Base-by-base conservation (phyloP, 2,329 filamentous ascomycete genomes). In the Arthrobotrys sinensis region DNA sequence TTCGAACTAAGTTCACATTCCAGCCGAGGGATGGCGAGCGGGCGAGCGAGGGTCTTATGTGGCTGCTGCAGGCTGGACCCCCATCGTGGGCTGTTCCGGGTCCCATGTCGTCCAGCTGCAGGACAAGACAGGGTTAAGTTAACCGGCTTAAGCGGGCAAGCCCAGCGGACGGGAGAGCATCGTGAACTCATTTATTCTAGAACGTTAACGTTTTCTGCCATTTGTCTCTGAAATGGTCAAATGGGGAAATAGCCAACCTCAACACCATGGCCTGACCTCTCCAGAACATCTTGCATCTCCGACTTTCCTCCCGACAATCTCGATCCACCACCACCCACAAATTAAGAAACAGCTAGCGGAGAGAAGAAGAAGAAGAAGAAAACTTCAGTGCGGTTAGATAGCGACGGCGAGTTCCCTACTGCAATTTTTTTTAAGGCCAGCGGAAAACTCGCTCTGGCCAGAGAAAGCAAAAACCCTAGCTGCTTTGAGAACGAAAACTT, bases 171-270 rank as follows among this genome's bases (percentile, higher is more conserved):
- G 65, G 72, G 53, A 66, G 69, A 69, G 65, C 48, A 70, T 68
- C 72, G 72, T 76, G 53, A 76, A 76, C 72, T 62, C 14, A 46
- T 60, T 28, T 52, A 60, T 76, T 76, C 72, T 70, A 70, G 72
- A 76, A 69, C 53, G 8, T 53, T 50, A 14, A 7, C 10, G 19
- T 28, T 19, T 19, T 21, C 6, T 32, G 32, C 32, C 24, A 11
- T 14, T 48, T 21, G 48, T 48, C 16, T 40, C 14, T 32, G 21
- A 24, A 0, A 7, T 55, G 43, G 14, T 75, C 50, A 24, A 75
- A 75, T 62, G 50, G 63, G 70, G 70, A 62, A 75, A 75, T 62
- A 48, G 24, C 19, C 32, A 53, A 75, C 70, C 63, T 75, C 70
- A 75, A 75, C 70, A 75, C 70, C 70, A 73, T 43, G 55, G 55